These are phyloP conservation scores for Pelagophyceae sp. DNA, from an alignment of 352 stramenopile species.

Conservation along the genomic window DNA sequence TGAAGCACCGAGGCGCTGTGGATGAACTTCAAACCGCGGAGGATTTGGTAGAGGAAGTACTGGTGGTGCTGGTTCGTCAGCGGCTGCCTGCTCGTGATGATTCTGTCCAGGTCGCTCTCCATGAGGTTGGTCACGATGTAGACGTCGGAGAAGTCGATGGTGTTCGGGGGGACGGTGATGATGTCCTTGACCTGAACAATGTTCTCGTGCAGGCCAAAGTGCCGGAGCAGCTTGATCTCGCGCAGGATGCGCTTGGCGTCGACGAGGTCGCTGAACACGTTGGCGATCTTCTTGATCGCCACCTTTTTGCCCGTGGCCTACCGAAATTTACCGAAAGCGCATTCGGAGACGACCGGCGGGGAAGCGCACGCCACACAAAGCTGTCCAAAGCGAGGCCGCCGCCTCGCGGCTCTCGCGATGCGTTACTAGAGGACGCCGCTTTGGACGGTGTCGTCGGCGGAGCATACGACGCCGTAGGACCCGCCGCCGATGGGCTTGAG, in stretches of 20 bases:
- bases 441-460: constrained; percentile 69
- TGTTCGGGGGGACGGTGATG: constrained; percentile 31
- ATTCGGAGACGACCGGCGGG: background rate
- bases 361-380: too few species aligned
- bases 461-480: constrained; percentile 81
- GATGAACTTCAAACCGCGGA: constrained; percentile 88
- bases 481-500: constrained; percentile 51
- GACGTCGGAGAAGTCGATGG: constrained; percentile 72
- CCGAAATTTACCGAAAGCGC: background rate
- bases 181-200: constrained; percentile 65
- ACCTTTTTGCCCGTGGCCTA: constrained; percentile 68
- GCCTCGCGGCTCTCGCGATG: constrained; percentile 13
- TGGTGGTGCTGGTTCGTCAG: constrained; percentile 78
- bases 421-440: background rate
- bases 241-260: constrained; percentile 81
- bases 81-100: constrained; percentile 73
- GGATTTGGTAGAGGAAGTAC: constrained; percentile 92
- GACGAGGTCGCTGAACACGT: constrained; percentile 78
- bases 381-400: background rate
- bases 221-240: constrained; percentile 80
- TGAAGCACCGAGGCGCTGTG: constrained; percentile 92
- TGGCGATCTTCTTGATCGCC: constrained; percentile 81
- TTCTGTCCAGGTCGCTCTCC: constrained; percentile 77
- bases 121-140: constrained; percentile 81
- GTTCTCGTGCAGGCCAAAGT: constrained; percentile 77